Conservation (phyloP, 163 green algal genomes). For the Coccomyxa subellipsoidea region DNA sequence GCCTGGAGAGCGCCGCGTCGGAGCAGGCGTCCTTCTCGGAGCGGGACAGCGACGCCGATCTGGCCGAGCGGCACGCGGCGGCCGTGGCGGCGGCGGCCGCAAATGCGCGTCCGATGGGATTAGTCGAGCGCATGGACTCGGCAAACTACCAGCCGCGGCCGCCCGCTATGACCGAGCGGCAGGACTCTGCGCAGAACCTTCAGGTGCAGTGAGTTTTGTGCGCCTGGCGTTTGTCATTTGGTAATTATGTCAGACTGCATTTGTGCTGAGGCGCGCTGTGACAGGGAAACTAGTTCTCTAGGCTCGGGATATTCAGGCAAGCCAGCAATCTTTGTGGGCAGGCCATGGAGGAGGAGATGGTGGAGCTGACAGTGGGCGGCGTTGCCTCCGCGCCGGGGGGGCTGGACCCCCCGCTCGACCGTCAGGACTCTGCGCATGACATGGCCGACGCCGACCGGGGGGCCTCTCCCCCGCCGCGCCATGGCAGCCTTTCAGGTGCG, state of each 20-base stretch:
- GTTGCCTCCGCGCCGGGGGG: not conserved
- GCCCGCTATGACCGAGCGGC: constrained; percentile 8
- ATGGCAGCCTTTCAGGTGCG: not conserved
- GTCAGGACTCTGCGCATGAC: constrained; percentile 1
- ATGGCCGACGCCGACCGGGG: not conserved
- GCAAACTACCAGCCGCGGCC: constrained; percentile 11
- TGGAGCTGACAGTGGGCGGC: not conserved
- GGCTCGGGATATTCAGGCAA: too few species aligned
- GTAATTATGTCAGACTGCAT: too few species aligned
- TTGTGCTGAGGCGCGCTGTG: too few species aligned
- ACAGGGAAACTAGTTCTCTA: too few species aligned
- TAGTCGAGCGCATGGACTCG: not conserved
- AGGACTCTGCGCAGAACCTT: constrained; percentile 13
- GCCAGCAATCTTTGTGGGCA: not conserved
- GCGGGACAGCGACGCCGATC: not conserved
- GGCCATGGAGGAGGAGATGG: constrained; percentile 6
- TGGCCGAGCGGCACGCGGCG: constrained; percentile 7
- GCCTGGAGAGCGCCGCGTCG: not conserved
- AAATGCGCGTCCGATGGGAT: not conserved
- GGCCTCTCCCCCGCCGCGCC: not conserved
- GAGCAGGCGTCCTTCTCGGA: constrained; percentile 6
- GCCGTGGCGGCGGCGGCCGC: not conserved
- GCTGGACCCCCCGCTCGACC: not conserved
- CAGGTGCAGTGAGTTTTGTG: not conserved
- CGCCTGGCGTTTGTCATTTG: not conserved